These are phyloP conservation scores for Tulasnella sp. DNA, from an alignment of 768 basidiomycete genomes.

Conservation along the genomic window DNA sequence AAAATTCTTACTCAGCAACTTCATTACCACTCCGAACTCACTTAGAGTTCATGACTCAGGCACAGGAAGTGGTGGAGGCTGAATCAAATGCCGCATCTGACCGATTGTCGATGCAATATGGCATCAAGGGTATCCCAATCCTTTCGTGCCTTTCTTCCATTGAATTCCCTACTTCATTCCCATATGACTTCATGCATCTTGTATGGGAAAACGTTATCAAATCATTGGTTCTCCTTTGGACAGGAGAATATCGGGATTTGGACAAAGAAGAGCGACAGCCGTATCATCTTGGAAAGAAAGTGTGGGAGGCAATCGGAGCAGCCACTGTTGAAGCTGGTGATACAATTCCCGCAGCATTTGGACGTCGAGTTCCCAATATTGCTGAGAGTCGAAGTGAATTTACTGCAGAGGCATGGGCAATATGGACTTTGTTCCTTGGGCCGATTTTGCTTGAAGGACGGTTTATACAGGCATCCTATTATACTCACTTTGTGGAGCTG, in stretches of 20 bases:
- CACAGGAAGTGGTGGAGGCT: conserved; percentile 15
- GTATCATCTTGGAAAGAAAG: conserved; percentile 22
- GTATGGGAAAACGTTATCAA: conserved; percentile 34
- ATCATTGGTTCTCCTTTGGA: conserved; percentile 33
- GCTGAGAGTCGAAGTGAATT: conserved; percentile 21
- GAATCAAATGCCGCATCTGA: conserved; percentile 22
- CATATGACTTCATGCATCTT: conserved; percentile 40
- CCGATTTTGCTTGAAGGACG: conserved; percentile 29
- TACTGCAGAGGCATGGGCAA: conserved; percentile 30
- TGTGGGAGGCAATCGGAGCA: conserved; percentile 34
- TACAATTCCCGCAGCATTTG: conserved; percentile 31
- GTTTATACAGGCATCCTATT: conserved; percentile 28
- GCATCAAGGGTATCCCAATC: conserved; percentile 28
- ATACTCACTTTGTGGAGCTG: conserved; percentile 32
- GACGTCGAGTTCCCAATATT: conserved; percentile 27
- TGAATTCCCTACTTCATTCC: conserved; percentile 31
- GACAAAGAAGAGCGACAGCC: conserved; percentile 23
- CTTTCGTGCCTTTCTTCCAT: conserved; percentile 24
- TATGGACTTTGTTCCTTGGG: conserved; percentile 32
- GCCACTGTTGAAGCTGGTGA: conserved; percentile 26
- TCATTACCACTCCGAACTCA: conserved; percentile 30
- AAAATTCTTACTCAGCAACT: neutral
- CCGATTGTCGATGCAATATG: conserved; percentile 15
- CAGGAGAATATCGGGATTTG: conserved; percentile 31
- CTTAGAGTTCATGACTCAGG: conserved; percentile 22